A percentile compares a stretch with the other conserved stretches of the same genome.
Conservation (phyloP, 2,329 filamentous ascomycete species). For the Paramyrothecium sp. region DNA sequence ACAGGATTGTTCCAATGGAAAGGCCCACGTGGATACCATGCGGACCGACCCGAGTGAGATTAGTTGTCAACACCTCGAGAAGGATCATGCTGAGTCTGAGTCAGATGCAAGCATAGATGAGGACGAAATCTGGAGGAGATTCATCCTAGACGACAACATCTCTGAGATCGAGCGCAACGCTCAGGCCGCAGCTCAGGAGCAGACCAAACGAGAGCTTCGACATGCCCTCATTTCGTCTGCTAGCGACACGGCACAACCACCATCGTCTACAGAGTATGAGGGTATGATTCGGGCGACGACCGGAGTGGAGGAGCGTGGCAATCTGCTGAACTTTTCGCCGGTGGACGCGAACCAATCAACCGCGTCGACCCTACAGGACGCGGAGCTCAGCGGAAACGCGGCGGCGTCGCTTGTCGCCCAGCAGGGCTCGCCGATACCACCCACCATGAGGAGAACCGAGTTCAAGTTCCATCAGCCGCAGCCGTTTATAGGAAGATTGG, state of each 20-base stretch:
- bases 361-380: slow-evolving; percentile 4
- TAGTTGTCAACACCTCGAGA: too few species aligned
- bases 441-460: slow-evolving; percentile 8
- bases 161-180: slow-evolving; percentile 16
- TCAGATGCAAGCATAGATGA: not conserved
- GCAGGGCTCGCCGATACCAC: slow-evolving; percentile 12
- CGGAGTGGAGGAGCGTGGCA: slow-evolving; percentile 5
- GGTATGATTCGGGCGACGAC: slow-evolving; percentile 6
- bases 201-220: slow-evolving; percentile 13
- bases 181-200: slow-evolving; percentile 14
- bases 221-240: not conserved
- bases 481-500: slow-evolving; percentile 29
- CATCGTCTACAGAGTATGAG: not conserved
- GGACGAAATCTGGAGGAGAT: slow-evolving; percentile 24
- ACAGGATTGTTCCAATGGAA: too few species aligned
- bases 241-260: slow-evolving; percentile 16
- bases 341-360: slow-evolving; percentile 2
- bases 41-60: too few species aligned
- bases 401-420: slow-evolving; percentile 11
- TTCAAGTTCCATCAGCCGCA: slow-evolving; percentile 26
- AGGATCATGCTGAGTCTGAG: too few species aligned
- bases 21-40: too few species aligned
- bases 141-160: slow-evolving; percentile 20
- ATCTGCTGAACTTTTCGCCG: not conserved
- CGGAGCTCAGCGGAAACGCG: slow-evolving; percentile 6